Base-by-base conservation (phyloP, 2,329 filamentous ascomycete genomes). In the Penicillium sp. region DNA sequence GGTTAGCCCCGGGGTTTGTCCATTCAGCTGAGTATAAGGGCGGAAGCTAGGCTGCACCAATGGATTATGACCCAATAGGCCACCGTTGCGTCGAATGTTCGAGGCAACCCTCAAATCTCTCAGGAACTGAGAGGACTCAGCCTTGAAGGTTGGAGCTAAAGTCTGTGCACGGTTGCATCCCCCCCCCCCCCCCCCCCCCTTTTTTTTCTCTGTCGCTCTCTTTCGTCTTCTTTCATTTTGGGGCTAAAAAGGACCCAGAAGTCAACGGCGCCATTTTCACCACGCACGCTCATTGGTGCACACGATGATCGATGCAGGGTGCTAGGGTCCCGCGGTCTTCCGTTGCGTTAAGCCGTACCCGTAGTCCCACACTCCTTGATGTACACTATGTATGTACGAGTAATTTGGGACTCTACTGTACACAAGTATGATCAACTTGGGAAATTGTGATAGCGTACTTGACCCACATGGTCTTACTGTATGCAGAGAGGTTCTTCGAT, bases 301-400 rank as follows among this genome's bases (percentile, higher is more conserved):
- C 34, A 14, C 42, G 32, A 31, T 62, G 63, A 65, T 65, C 56
- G 57, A 65, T 64, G 62, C 60, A 62, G 61, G 61, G 60, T 62
- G 60, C 49, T 56, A 44, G 48, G 48, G 47, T 57, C 55, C 58
- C 52, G 56, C 53, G 54, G 54, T 49, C 47, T 60, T 57, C 52
- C 49, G 45, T 61, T 52, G 51, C 54, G 51, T 61, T 52, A 59
- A 59, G 56, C 59, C 55, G 61, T 57, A 61, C 59, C 60, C 60
- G 60, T 54, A 53, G 59, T 60, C 50, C 57, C 57, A 59, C 54
- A 42, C 42, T 53, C 24, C 48, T 34, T 43, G 43, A 38, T 52
- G 32, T 34, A 34, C 11, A 18, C 18, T 18, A 18, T 18, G 18
- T 18, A 18, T 18, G 34, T 36, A 36, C 34, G 34, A 36, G 44